Conservation (phyloP, 176 grass and related monocot species). For the Triticum monococcum region DNA sequence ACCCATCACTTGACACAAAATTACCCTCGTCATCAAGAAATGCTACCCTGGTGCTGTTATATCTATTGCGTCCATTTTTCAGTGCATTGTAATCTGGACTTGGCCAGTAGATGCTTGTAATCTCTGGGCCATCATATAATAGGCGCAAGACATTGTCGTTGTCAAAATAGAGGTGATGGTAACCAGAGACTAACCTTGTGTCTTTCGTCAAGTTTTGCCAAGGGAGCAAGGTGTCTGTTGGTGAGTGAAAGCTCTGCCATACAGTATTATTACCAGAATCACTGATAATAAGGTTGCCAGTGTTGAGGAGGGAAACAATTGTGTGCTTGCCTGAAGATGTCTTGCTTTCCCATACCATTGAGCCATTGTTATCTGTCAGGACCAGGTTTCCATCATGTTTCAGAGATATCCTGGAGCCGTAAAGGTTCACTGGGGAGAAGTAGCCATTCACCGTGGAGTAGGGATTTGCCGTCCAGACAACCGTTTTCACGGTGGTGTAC, state of each 20-base stretch:
- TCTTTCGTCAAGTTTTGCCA: constrained; percentile 43
- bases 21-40: constrained; percentile 45
- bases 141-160: constrained; percentile 58
- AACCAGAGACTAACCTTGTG: constrained; percentile 44
- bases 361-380: constrained; percentile 50
- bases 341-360: constrained; percentile 53
- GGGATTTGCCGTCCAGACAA: constrained; percentile 60
- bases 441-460: constrained; percentile 26
- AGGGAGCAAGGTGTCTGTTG: constrained; percentile 48
- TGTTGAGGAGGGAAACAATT: constrained; percentile 43
- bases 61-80: constrained; percentile 37
- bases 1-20: constrained; percentile 53
- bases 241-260: constrained; percentile 54
- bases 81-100: constrained; percentile 24
- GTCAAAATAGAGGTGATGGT: constrained; percentile 56
- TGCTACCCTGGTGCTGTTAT: constrained; percentile 49
- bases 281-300: constrained; percentile 54
- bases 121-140: constrained; percentile 44
- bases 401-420: constrained; percentile 47
- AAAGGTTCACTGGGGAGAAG: constrained; percentile 39
- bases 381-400: constrained; percentile 54
- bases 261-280: constrained; percentile 31
- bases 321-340: constrained; percentile 37
- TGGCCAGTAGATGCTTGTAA: constrained; percentile 69
- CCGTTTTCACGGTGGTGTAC: constrained; percentile 43